phyloP scores from a whole-genome alignment of 2,329 filamentous ascomycete genomes.

The Venturia aucupariae region DNA sequence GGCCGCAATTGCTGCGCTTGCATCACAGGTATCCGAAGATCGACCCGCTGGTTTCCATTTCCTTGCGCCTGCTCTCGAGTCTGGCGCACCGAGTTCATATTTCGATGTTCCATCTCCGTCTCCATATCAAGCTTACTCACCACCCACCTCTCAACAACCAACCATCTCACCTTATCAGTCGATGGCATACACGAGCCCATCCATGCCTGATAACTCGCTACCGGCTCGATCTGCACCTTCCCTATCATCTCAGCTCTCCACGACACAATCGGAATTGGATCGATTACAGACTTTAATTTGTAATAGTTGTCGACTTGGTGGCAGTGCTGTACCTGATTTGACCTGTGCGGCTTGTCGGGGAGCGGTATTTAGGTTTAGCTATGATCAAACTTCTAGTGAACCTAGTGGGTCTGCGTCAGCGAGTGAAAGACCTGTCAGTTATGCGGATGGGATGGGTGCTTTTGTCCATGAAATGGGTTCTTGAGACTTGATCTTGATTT shows the following conservation, averaged over 20 bases:
- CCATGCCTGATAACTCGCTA: not conserved
- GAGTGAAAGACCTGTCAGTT: not conserved
- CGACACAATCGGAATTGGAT: not conserved
- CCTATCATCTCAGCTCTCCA: not conserved
- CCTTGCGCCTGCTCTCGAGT: not conserved
- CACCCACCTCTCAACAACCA: not conserved
- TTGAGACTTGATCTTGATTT: not conserved
- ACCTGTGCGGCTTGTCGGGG: conserved; percentile 3
- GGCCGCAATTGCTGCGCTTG: not conserved
- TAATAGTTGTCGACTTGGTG: not conserved
- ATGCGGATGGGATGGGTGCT: not conserved
- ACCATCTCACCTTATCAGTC: not conserved
- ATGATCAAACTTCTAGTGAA: not conserved
- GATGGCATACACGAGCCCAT: not conserved
- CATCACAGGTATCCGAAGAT: conserved; percentile 1
- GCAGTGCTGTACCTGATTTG: conserved; percentile 2
- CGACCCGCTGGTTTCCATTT: not conserved
- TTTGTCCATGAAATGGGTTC: not conserved
- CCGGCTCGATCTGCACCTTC: not conserved
- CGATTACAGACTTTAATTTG: not conserved
- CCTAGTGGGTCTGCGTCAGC: not conserved
- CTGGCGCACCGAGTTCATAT: not conserved
- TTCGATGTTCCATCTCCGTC: not conserved
- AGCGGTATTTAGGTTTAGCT: not conserved
- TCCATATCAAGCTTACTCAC: not conserved